phyloP scores from a whole-genome alignment of 179 eudicot species.

The Nepenthes alata region DNA sequence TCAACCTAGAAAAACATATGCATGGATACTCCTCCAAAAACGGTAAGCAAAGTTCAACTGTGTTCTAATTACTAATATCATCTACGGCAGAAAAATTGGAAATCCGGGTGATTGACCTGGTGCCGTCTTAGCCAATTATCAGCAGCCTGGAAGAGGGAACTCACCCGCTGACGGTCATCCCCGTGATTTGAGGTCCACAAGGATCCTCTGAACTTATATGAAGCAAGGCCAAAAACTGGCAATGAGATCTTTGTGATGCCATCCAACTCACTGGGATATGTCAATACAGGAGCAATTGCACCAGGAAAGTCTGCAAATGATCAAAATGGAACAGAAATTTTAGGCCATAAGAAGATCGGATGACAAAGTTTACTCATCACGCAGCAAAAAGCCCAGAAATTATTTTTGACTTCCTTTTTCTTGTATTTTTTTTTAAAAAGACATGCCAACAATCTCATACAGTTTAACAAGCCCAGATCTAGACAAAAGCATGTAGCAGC shows the following conservation, averaged over 20 bases:
- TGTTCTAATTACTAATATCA: conserved; percentile 11
- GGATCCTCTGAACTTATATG: conserved; percentile 62
- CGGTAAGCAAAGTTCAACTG: conserved; percentile 16
- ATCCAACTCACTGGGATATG: conserved; percentile 41
- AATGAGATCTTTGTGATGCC: conserved; percentile 51
- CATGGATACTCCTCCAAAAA: conserved; percentile 9
- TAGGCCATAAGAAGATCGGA: background rate
- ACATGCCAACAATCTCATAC: no score
- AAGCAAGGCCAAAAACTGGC: conserved; percentile 68
- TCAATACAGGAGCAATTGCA: conserved; percentile 32
- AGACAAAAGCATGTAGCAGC: background rate
- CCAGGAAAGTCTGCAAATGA: conserved; percentile 28
- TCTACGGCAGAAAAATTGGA: conserved; percentile 60
- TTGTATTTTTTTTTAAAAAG: no score
- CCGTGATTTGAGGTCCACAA: conserved; percentile 52
- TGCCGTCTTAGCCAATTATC: conserved; percentile 41
- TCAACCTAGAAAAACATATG: conserved; percentile 3
- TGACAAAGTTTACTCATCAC: no score
- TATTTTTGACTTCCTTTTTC: no score
- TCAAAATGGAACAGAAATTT: background rate
- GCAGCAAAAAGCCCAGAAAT: no score
- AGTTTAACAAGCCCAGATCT: no score
- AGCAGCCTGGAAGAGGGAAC: conserved; percentile 50
- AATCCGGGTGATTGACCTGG: conserved; percentile 82
- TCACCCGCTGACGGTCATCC: conserved; percentile 29